These are phyloP conservation scores for Xerocomus spinulosus DNA, from an alignment of 768 basidiomycete species.

Conservation along the genomic window DNA sequence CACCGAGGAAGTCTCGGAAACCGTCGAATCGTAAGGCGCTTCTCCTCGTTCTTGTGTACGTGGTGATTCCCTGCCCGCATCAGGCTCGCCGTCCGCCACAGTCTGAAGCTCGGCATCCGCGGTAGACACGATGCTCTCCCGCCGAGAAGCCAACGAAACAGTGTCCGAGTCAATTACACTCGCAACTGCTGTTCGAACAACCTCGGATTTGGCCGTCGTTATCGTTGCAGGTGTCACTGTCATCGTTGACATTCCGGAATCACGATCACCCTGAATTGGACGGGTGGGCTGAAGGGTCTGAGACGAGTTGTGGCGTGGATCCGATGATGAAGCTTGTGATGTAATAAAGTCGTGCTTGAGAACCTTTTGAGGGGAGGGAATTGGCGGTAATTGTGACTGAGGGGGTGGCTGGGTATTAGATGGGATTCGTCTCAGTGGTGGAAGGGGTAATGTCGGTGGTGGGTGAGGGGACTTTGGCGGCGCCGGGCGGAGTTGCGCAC, in stretches of 20 bases:
- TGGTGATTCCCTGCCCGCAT: constrained; percentile 1
- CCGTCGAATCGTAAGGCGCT: constrained; percentile 10
- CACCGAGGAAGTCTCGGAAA: constrained; percentile 5
- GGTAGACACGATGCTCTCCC: constrained; percentile 12
- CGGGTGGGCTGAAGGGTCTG: constrained; percentile 15
- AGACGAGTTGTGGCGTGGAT: constrained; percentile 18
- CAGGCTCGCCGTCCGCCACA: background rate
- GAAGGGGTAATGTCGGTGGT: constrained; percentile 21
- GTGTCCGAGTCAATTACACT: constrained; percentile 40
- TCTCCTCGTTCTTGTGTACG: constrained; percentile 10
- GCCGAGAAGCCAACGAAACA: constrained; percentile 16
- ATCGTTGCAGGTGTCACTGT: constrained; percentile 44
- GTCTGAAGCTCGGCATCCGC: constrained; percentile 5
- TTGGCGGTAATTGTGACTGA: constrained; percentile 9
- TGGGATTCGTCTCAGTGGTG: constrained; percentile 16
- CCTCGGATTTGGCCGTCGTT: constrained; percentile 42
- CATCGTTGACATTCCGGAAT: constrained; percentile 35
- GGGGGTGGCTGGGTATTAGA: constrained; percentile 8
- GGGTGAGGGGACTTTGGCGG: constrained; percentile 20
- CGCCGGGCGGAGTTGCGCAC: constrained; percentile 27
- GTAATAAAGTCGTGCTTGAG: constrained; percentile 1
- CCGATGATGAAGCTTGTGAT: background rate
- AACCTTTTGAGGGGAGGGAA: constrained; percentile 3
- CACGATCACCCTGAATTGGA: constrained; percentile 22
- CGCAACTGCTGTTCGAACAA: constrained; percentile 50